Conservation (phyloP, 495 filamentous ascomycete species). For the Barbatosphaeria neglecta region DNA sequence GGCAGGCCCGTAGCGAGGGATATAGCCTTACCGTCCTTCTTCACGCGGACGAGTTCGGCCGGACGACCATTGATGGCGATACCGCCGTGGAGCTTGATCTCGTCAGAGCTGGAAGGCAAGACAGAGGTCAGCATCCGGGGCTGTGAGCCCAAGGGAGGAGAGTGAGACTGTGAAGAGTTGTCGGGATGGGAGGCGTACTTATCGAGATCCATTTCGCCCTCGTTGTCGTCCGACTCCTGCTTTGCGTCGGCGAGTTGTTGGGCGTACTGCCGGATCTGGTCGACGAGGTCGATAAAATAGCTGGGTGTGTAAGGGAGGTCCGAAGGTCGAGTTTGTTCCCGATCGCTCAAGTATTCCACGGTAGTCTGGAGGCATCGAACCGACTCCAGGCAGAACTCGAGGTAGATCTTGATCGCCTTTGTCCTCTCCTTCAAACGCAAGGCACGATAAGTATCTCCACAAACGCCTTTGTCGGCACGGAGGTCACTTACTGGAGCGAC, state of each 20-base stretch:
- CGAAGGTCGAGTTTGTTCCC: conserved; percentile 65
- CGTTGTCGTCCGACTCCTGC: conserved; percentile 34
- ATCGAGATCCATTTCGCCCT: conserved; percentile 39
- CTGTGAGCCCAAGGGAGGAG: neutral
- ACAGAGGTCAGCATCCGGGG: conserved; percentile 21
- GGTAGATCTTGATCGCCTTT: conserved; percentile 53
- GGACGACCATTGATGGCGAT: conserved; percentile 65
- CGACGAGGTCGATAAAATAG: conserved; percentile 89
- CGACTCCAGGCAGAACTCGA: conserved; percentile 75
- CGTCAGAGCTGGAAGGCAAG: conserved; percentile 40
- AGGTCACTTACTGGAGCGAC: conserved; percentile 75
- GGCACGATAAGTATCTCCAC: conserved; percentile 55
- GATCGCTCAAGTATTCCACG: conserved; percentile 64
- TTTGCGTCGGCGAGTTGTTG: conserved; percentile 40
- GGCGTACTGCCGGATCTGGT: conserved; percentile 70
- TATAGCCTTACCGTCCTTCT: conserved; percentile 64
- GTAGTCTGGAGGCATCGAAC: conserved; percentile 78
- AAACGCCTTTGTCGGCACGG: conserved; percentile 33
- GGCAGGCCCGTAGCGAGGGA: conserved; percentile 54
- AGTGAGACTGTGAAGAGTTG: no score
- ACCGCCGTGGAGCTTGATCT: conserved; percentile 63
- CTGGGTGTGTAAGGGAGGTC: conserved; percentile 83
- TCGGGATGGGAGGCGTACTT: conserved; percentile 28
- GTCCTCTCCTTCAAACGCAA: conserved; percentile 62
- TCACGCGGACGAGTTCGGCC: conserved; percentile 63